Percentiles rank a stretch among this genome's conserved stretches.
Conservation (phyloP, 2,329 filamentous ascomycete species). For the Verticillium isaacii region DNA sequence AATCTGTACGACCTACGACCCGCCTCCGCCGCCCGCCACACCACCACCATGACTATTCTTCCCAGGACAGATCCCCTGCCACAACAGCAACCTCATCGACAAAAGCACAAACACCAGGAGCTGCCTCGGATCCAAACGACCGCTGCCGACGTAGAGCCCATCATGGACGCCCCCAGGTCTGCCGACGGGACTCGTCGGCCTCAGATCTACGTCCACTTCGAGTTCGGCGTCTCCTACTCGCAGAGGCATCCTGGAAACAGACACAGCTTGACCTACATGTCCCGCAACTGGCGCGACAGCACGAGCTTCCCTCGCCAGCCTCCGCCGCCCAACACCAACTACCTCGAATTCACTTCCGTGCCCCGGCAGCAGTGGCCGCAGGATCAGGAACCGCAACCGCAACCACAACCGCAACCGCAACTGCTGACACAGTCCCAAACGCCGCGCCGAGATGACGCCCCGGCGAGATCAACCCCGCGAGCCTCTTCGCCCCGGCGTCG, state of each 20-base stretch:
- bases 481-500: neutral
- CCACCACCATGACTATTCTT: neutral
- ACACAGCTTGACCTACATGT: conserved; percentile 42
- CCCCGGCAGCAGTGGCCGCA: conserved; percentile 14
- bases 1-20: conserved; percentile 2
- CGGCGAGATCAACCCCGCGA: neutral
- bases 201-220: conserved; percentile 45
- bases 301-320: conserved; percentile 39
- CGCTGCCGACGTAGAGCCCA: neutral
- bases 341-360: conserved; percentile 18
- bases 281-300: conserved; percentile 36
- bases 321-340: conserved; percentile 40
- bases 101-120: neutral
- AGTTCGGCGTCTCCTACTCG: conserved; percentile 47
- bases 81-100: conserved; percentile 5
- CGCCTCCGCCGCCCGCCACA: neutral
- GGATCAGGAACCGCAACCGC: conserved; percentile 1
- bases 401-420: neutral
- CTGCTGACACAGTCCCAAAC: neutral
- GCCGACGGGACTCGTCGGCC: conserved; percentile 21
- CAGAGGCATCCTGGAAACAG: conserved; percentile 35
- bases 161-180: conserved; percentile 17
- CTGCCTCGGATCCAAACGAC: neutral
- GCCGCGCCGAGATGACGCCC: neutral
- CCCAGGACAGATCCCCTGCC: conserved; percentile 12